Percentiles rank a stretch among this genome's conserved stretches.
These are phyloP conservation scores for Brassica nigra DNA, from an alignment of 345 rosid genomes.

Conservation along the genomic window DNA sequence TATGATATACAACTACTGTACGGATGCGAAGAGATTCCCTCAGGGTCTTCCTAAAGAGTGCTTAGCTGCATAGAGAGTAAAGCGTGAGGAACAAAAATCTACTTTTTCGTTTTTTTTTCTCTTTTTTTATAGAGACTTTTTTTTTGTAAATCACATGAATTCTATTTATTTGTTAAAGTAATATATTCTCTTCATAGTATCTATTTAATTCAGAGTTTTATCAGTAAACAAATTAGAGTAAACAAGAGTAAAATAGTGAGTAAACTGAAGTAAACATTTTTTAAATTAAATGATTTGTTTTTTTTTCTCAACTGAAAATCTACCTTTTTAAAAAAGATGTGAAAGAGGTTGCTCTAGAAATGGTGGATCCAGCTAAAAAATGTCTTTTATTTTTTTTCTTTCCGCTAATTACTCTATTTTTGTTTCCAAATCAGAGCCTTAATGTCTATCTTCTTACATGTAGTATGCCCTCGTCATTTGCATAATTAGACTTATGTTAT, in stretches of 20 bases:
- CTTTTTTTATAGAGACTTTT: slow-evolving; percentile 15
- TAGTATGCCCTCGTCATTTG: not conserved
- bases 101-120: not conserved
- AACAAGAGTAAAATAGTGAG: too few species aligned
- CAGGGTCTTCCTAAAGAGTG: slow-evolving; percentile 62
- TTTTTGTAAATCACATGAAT: slow-evolving; percentile 31
- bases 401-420: too few species aligned
- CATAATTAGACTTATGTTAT: not conserved
- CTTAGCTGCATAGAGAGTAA: slow-evolving; percentile 35
- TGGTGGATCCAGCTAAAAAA: too few species aligned
- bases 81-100: not conserved
- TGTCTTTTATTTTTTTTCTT: too few species aligned
- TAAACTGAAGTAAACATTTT: too few species aligned
- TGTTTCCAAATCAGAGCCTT: not conserved
- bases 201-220: not conserved
- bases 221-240: too few species aligned
- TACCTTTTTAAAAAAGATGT: too few species aligned
- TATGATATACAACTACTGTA: slow-evolving; percentile 64
- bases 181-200: not conserved
- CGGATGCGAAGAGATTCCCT: slow-evolving; percentile 54
- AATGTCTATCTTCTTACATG: not conserved
- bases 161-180: slow-evolving; percentile 26
- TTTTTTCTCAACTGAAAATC: too few species aligned
- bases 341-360: too few species aligned
- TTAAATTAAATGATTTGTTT: too few species aligned